Base-by-base conservation (phyloP, 176 grass and related monocot genomes). In the Canna indica region DNA sequence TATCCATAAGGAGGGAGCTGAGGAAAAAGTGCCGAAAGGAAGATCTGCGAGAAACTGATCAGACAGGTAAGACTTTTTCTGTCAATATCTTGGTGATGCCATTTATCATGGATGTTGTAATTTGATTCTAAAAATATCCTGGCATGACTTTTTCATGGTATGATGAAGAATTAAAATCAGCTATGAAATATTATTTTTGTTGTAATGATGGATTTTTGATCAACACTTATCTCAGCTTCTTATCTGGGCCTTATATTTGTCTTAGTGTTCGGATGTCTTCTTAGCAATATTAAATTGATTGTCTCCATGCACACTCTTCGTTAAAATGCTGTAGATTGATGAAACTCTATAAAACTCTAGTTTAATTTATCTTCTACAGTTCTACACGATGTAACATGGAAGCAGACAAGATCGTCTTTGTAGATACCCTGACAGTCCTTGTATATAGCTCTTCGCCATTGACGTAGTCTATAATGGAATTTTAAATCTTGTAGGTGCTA, bases 1-100 rank as follows among this genome's bases (percentile, higher is more conserved):
- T 66, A 32, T 80, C 58, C 14, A 47, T 80, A 36, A 73, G 61
- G 58, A 60, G 77, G 71, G 77, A 80, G 46, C 53, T 80, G 29
- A 80, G 48, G 77, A 73, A 59, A 57, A 75, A 39, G 25, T 69
- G n/a, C 24, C 46, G 20, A 30, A 32, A 48, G 67, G 78, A 69
- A 8, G 56, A 58, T 60, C 15, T 69, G 47, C 47, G 45, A 38
- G 62, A 77, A 59, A 56, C 18, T 16, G 17, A 66, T 56, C 75
- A 77, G 64, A 34, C 64, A 69, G 75, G 75, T 77, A 77, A 13
- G 35, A 32, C 14, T 36, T 42, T 34, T 35, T 77, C 20, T 64
- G 47, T 42, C 17, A 75, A 46, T 48, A 47, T 75, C 52, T 10
- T 48, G 14, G 4, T 33, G 13, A 46, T 47, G 60, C 29, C 53